Evolutionary conservation across 805 yeast genomes (phyloP).

Genomic region (Lipomyces yamadae): DNA sequence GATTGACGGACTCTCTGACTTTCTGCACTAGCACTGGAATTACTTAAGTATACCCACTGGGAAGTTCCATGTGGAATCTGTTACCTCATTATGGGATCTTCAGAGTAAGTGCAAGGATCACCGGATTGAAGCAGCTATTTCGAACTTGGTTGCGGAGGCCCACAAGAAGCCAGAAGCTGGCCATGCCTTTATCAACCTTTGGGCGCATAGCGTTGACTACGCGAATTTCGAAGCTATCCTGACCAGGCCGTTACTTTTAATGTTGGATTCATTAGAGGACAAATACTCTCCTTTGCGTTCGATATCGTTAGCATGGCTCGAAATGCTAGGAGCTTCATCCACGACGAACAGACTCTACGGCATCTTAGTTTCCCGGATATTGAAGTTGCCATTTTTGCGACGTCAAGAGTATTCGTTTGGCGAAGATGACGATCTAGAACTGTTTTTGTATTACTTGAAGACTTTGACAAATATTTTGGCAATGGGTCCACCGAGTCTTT

Average conservation of each 20-base stretch:
- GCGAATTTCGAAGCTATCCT: constrained; percentile 53
- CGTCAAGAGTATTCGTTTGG: constrained; percentile 43
- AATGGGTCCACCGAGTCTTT: constrained; percentile 50
- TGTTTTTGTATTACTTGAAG: constrained; percentile 65
- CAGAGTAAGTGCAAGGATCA: constrained; percentile 57
- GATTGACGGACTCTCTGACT: constrained; percentile 32
- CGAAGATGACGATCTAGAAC: constrained; percentile 62
- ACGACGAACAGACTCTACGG: constrained; percentile 62
- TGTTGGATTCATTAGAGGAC: constrained; percentile 65
- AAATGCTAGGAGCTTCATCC: constrained; percentile 36
- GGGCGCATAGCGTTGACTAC: constrained; percentile 72
- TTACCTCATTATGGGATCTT: constrained; percentile 65
- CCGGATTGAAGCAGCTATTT: constrained; percentile 73
- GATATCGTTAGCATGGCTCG: constrained; percentile 36
- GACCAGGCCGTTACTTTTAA: constrained; percentile 65
- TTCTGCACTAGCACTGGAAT: constrained; percentile 54
- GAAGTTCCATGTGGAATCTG: constrained; percentile 70
- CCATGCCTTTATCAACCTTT: constrained; percentile 64
- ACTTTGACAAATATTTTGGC: constrained; percentile 58
- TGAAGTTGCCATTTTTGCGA: constrained; percentile 49
- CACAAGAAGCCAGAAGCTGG: constrained; percentile 51
- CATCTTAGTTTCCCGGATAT: constrained; percentile 60
- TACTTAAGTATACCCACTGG: constrained; percentile 57
- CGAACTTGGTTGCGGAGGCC: constrained; percentile 56
- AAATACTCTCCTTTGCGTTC: constrained; percentile 48